A percentile compares a stretch with the other conserved stretches of the same genome.
Conservation (phyloP, 2,329 filamentous ascomycete species). For the Talaromyces sp. region DNA sequence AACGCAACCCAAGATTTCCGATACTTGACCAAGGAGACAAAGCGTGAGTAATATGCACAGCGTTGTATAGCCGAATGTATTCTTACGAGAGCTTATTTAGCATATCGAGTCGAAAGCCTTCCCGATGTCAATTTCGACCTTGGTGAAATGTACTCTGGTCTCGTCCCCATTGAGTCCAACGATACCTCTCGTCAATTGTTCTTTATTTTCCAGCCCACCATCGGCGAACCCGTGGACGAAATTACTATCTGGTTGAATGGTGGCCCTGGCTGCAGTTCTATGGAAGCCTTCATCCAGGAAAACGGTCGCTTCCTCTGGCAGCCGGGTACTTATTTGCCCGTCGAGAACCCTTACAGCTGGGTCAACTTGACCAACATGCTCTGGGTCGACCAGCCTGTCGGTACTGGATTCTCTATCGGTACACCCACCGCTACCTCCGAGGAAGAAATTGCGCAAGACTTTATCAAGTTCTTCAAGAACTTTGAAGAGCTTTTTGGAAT, state of each 20-base stretch:
- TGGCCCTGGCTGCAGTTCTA: constrained; percentile 55
- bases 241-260: constrained; percentile 51
- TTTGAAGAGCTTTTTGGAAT: constrained; percentile 68
- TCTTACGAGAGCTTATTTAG: constrained; percentile 42
- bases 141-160: constrained; percentile 49
- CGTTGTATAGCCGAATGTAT: background rate
- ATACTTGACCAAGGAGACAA: constrained; percentile 14
- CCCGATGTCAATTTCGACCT: constrained; percentile 69
- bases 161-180: constrained; percentile 53
- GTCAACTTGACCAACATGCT: constrained; percentile 72
- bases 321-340: constrained; percentile 64
- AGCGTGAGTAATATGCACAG: constrained; percentile 7
- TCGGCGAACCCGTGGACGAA: constrained; percentile 44
- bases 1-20: constrained; percentile 7
- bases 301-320: constrained; percentile 73
- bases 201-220: constrained; percentile 50
- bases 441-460: constrained; percentile 66
- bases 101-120: constrained; percentile 63
- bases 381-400: constrained; percentile 53
- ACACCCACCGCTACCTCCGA: constrained; percentile 63
- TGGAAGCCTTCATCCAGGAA: constrained; percentile 70
- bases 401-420: constrained; percentile 67
- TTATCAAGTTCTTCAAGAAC: constrained; percentile 76
- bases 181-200: constrained; percentile 47
- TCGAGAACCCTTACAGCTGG: constrained; percentile 69